Conservation (phyloP, 306 rosid species). For the Lathyrus sativus region DNA sequence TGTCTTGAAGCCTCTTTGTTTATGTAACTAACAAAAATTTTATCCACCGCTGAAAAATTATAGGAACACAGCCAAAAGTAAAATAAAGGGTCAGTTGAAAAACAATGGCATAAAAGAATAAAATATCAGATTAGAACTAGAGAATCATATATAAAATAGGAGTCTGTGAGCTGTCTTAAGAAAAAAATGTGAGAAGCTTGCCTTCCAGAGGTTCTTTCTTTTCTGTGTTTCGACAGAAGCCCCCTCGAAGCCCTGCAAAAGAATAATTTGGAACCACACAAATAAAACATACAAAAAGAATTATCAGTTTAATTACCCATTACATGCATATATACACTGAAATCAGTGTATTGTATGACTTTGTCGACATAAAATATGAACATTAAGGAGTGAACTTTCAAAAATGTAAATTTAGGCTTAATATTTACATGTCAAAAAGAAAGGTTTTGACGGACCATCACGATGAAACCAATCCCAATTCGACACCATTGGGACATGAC, state of each 20-base stretch:
- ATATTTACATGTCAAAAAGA: constrained; percentile 19
- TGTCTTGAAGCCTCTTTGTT: constrained; percentile 55
- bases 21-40: constrained; percentile 67
- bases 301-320: constrained; percentile 10
- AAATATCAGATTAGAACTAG: neutral
- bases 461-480: neutral
- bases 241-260: constrained; percentile 32
- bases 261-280: constrained; percentile 29
- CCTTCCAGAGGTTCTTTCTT: constrained; percentile 36
- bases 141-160: constrained; percentile 25
- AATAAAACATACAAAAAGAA: constrained; percentile 1
- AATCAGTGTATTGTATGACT: constrained; percentile 9
- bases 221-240: constrained; percentile 40
- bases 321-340: neutral
- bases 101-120: neutral
- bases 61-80: constrained; percentile 36
- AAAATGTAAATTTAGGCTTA: constrained; percentile 16
- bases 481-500: neutral
- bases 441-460: constrained; percentile 4
- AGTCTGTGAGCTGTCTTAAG: too few species aligned
- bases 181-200: constrained; percentile 2
- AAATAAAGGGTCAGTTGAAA: constrained; percentile 18
- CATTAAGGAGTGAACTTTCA: neutral
- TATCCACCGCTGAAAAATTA: constrained; percentile 56
- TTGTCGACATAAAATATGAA: constrained; percentile 32